A percentile compares a stretch with the other conserved stretches of the same genome.
Conservation (phyloP, 1,139 yeast genomes). For the Hemisphaericaspora xylofermentans region DNA sequence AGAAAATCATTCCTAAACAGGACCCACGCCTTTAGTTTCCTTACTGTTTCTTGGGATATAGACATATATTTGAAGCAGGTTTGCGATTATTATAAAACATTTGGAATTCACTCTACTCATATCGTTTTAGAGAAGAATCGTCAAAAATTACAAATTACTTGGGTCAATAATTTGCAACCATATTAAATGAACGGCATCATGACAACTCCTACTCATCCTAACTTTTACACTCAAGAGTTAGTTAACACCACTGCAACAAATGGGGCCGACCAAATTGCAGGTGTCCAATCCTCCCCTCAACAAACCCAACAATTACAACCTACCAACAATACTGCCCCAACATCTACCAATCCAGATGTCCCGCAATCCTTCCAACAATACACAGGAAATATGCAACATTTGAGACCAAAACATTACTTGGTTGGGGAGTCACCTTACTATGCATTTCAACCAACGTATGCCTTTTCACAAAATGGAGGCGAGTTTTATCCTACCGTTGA, state of each 20-base stretch:
- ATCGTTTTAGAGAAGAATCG: background rate
- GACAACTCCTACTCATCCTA: constrained; percentile 15
- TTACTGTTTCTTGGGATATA: background rate
- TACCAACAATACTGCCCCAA: constrained; percentile 3
- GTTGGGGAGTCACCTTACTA: constrained; percentile 15
- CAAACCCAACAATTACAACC: constrained; percentile 8
- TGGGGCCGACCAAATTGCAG: constrained; percentile 9
- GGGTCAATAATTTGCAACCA: background rate
- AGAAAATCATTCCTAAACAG: background rate
- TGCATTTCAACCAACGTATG: constrained; percentile 15
- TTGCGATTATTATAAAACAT: background rate
- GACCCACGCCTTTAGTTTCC: background rate
- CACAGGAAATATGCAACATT: constrained; percentile 6
- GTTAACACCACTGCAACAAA: constrained; percentile 10
- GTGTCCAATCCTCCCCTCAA: constrained; percentile 1
- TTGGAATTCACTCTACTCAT: no score
- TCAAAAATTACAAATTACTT: background rate
- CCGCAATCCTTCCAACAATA: constrained; percentile 7
- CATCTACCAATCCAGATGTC: constrained; percentile 4
- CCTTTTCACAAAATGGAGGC: constrained; percentile 6
- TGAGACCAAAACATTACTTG: constrained; percentile 13
- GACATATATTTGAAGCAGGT: background rate
- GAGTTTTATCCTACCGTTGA: constrained; percentile 13
- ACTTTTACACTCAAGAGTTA: constrained; percentile 16
- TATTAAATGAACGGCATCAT: constrained; percentile 15